Percentiles rank a stretch among this genome's conserved stretches.
phyloP scores from a whole-genome alignment of 2,329 filamentous ascomycete species.

The Periconia macrospinosa region DNA sequence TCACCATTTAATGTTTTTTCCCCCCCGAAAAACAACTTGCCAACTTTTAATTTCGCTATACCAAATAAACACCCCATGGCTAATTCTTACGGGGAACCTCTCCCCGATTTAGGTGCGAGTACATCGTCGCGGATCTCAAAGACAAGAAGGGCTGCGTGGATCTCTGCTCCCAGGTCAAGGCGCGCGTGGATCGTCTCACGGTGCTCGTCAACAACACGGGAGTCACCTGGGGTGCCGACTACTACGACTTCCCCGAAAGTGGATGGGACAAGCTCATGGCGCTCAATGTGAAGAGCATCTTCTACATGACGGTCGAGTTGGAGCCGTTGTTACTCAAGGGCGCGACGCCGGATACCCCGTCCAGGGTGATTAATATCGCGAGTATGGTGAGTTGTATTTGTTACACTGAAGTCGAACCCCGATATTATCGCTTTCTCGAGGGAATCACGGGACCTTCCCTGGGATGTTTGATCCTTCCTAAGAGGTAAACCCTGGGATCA shows the following conservation, averaged over 20 bases:
- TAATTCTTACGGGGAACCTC: neutral
- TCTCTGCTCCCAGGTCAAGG: constrained; percentile 52
- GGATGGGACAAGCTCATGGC: constrained; percentile 62
- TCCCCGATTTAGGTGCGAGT: constrained; percentile 38
- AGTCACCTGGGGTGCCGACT: constrained; percentile 58
- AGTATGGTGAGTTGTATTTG: constrained; percentile 39
- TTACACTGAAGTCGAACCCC: neutral
- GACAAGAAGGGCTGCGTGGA: constrained; percentile 54
- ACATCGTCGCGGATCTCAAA: constrained; percentile 56
- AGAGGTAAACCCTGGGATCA: too few relatives aligned
- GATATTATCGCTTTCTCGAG: too few relatives aligned
- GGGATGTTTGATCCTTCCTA: too few relatives aligned
- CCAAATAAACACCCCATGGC: too few relatives aligned
- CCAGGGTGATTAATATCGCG: constrained; percentile 57
- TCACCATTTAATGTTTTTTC: too few relatives aligned
- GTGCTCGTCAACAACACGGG: constrained; percentile 58
- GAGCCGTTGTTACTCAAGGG: constrained; percentile 53
- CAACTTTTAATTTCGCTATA: too few relatives aligned
- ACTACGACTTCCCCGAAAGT: constrained; percentile 60
- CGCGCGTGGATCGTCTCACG: constrained; percentile 47
- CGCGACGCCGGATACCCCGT: constrained; percentile 46
- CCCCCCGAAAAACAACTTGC: too few relatives aligned
- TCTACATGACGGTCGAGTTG: constrained; percentile 50
- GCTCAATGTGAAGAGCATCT: constrained; percentile 58
- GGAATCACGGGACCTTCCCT: too few relatives aligned